Evolutionary conservation across 225 moss, liverwort and hornwort species (phyloP), one percentile per base, ranked within the genome.

Genomic region (Polytrichum commune): DNA sequence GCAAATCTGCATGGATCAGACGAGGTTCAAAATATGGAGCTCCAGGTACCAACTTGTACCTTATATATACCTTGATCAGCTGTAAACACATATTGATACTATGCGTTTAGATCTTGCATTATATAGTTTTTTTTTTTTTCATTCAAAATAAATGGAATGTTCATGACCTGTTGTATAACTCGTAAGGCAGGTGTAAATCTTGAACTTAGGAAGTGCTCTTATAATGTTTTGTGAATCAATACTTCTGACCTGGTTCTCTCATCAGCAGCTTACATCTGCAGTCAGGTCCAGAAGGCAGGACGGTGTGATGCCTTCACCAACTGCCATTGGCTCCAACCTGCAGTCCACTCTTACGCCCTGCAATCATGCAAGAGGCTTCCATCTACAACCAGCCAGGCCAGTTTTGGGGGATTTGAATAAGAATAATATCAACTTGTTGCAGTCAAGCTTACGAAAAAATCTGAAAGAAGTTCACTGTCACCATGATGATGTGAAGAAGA

Each of bases 351-450:
- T 29, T 32, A 73, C 66, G 27, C 75, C 54, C 60, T 60, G 67
- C 22, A 73, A 76, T 63, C 76, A 46, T 7, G 29, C 60, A 58
- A 72, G 61, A 38, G 72, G 23, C 38, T 19, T 7, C 55, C 68
- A 67, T 72, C 71, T 71, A 30, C 71, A 69, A 74, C 85, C 82
- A 54, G 72, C 76, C 55, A 74, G 74, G 65, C 55, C 69, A 38
- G 72, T 29, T 26, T 66, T 82, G 23, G 73, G 79, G 23, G 79
- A 82, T 20, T 20, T 79, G 54, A 76, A 66, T 1, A 71, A 35
- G 26, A 84, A 76, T 29, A 64, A 5, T 27, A 27, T 64, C 27
- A 64, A 72, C 53, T 38, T 72, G 62, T 7, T 77, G 28, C 76
- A 69, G 46, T 68, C 74, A 65, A 57, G 66, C 27, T 66, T 74